phyloP scores from a whole-genome alignment of 352 stramenopile species.

The Phytophthora ramorum region DNA sequence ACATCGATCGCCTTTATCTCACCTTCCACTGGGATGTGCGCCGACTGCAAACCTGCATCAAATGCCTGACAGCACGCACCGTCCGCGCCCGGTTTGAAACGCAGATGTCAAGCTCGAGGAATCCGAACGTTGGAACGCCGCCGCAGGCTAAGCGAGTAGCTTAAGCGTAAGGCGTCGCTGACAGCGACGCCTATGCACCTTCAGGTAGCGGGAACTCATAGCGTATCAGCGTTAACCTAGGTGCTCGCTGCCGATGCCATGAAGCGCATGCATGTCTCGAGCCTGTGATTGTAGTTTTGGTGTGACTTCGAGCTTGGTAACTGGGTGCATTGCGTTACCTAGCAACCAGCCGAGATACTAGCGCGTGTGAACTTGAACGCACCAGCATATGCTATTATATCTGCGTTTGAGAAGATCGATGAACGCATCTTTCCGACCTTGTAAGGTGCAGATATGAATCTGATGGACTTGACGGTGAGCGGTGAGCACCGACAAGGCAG shows the following conservation, averaged over 20 bases:
- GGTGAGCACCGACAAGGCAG: no score
- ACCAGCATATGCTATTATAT: no score
- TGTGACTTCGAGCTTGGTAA: conserved; percentile 4
- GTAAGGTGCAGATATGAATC: not conserved
- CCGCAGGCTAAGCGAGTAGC: no score
- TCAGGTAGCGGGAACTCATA: no score
- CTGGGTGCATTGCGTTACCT: not conserved
- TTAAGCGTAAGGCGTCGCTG: no score
- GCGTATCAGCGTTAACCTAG: not conserved
- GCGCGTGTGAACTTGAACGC: not conserved
- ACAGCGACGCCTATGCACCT: not conserved
- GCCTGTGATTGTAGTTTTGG: not conserved
- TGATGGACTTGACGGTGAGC: not conserved
- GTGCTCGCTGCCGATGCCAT: not conserved
- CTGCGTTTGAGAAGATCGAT: not conserved
- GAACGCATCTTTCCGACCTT: not conserved
- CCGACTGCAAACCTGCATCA: conserved; percentile 9
- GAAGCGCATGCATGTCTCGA: not conserved
- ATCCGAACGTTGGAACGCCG: conserved; percentile 11
- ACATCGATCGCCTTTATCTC: conserved; percentile 38
- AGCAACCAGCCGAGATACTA: conserved; percentile 1
- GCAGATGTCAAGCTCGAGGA: conserved; percentile 10
- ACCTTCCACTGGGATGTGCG: conserved; percentile 17
- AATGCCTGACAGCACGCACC: conserved; percentile 7
- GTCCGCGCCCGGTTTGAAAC: no score